A percentile compares a stretch with the other conserved stretches of the same genome.
phyloP scores from a whole-genome alignment of 83 land plant species.

The Diphasiastrum complanatum region DNA sequence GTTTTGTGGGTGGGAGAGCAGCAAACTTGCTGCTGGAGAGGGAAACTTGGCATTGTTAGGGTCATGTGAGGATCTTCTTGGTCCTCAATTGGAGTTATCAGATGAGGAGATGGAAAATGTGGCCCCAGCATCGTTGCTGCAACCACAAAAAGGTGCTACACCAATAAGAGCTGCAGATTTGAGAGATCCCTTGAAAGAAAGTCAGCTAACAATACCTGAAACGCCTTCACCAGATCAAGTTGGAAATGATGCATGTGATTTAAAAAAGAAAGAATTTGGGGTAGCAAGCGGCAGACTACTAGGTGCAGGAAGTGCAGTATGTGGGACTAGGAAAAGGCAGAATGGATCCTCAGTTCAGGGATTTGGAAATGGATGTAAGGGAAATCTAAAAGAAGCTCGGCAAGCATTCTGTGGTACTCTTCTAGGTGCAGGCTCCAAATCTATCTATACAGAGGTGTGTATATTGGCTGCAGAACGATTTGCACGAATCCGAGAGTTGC shows the following conservation, averaged over 20 bases:
- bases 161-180: constrained; percentile 27
- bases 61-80: constrained; percentile 18
- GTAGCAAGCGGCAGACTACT: not conserved
- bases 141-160: constrained; percentile 46
- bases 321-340: constrained; percentile 45
- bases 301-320: not conserved
- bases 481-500: constrained; percentile 73
- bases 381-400: constrained; percentile 27
- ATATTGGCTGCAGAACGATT: constrained; percentile 71
- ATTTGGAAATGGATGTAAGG: constrained; percentile 1
- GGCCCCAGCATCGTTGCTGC: constrained; percentile 32
- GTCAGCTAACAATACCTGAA: constrained; percentile 85
- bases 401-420: constrained; percentile 20
- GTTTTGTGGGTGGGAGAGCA: constrained; percentile 39
- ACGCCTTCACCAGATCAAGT: constrained; percentile 88
- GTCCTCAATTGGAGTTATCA: constrained; percentile 17
- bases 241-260: constrained; percentile 22
- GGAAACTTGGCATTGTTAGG: constrained; percentile 8
- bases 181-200: constrained; percentile 52
- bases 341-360: constrained; percentile 18
- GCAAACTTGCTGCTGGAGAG: constrained; percentile 17
- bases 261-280: not conserved
- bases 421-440: constrained; percentile 35
- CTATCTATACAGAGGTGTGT: constrained; percentile 65
- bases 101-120: constrained; percentile 47